These are phyloP conservation scores for Clarireedia homoeocarpa DNA, from an alignment of 2,329 filamentous ascomycete genomes.

Conservation along the genomic window DNA sequence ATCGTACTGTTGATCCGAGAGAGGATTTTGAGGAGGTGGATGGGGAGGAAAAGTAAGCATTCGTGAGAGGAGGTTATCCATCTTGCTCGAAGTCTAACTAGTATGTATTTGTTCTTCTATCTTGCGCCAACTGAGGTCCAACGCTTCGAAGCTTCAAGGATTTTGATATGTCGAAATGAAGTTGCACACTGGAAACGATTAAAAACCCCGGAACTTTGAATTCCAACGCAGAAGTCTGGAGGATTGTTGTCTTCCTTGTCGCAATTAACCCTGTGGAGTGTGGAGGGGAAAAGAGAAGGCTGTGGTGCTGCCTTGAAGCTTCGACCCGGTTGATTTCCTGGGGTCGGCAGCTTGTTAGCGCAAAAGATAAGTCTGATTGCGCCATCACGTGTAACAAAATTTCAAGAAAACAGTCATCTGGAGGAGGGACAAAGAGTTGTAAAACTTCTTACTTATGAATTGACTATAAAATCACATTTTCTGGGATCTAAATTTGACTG, in stretches of 20 bases:
- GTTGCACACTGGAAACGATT: too few relatives aligned
- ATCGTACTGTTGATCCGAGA: constrained; percentile 36
- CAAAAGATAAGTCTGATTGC: background rate
- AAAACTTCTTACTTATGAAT: background rate
- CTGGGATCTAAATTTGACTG: too few relatives aligned
- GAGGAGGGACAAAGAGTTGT: background rate
- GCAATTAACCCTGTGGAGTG: background rate
- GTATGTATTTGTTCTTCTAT: background rate
- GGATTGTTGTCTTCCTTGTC: background rate
- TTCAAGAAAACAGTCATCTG: background rate
- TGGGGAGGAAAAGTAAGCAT: constrained; percentile 34
- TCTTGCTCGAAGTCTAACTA: constrained; percentile 10
- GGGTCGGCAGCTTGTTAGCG: background rate
- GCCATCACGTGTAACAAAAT: background rate
- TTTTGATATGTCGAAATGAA: too few relatives aligned
- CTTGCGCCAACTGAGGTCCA: too few relatives aligned
- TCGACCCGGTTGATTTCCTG: background rate
- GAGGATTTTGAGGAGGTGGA: constrained; percentile 27
- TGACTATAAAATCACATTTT: background rate
- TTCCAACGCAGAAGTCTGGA: too few relatives aligned
- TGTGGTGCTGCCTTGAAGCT: constrained; percentile 7
- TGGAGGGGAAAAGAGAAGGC: background rate
- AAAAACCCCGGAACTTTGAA: too few relatives aligned
- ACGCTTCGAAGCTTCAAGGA: too few relatives aligned
- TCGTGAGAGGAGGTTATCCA: constrained; percentile 31